Evolutionary conservation across 768 basidiomycete genomes (phyloP), one percentile per base, ranked within the genome.

Genomic region (Udeniomyces megalosporus): DNA sequence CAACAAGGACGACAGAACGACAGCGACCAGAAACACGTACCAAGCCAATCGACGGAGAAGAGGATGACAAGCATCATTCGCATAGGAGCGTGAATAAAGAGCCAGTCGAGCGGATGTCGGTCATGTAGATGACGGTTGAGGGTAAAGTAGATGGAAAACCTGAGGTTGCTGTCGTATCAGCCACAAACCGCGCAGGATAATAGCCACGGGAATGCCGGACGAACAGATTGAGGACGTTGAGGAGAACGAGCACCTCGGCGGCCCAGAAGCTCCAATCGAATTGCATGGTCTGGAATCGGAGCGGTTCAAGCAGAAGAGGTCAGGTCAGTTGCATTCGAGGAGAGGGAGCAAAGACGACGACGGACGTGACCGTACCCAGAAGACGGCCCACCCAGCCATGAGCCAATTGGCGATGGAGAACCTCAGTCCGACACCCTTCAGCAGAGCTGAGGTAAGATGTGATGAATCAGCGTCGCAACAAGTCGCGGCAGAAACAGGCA

Each of bases 31-130:
- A n/a, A n/a, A n/a, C n/a, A n/a, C 38, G 17, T 42, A 42, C 38
- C 38, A 26, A 76, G 68, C 66, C 76, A 73, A 65, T 81, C 74
- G 61, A 86, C 81, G 77, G 85, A 52, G 80, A 81, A 68, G 64
- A 88, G 82, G 61, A 85, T 74, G 38, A 85, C 74, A 59, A 77
- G 69, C 69, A 84, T 84, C 63, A 88, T 82, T 2, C 86, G 78
- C 58, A 93, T 76, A 0, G 92, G 92, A 0, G 86, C 85, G 67
- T 95, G 91, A 60, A 95, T 86, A 67, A 92, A 82, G 0, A 83
- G 78, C 35, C 81, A 82, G 71, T 91, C 88, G 29, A 58, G 44
- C 29, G 51, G 52, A 17, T 53, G 38, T 24, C 45, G 60, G 1
- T 50, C 15, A 22, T 53, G 46, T 2, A 20, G 20, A 28, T 44